phyloP scores from a whole-genome alignment of 208 protist species.

The Acanthamoeba lenticulata region DNA sequence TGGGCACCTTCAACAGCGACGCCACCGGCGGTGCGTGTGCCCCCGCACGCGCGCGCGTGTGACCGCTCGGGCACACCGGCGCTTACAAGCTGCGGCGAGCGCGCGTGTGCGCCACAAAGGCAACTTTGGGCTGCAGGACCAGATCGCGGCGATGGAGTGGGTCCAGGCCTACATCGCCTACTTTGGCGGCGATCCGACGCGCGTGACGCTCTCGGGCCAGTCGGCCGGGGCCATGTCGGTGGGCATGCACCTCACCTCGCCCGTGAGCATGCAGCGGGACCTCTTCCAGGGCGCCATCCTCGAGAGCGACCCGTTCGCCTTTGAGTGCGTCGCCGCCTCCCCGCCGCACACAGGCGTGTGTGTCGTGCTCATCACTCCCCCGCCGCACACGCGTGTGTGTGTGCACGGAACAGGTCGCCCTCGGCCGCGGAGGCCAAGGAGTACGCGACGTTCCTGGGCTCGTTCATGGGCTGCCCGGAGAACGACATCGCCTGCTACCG shows the following conservation, averaged over 20 bases:
- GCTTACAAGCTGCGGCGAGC: no score
- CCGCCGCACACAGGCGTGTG: background rate
- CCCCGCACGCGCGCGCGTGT: no score
- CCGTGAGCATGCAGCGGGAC: background rate
- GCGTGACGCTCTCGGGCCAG: constrained; percentile 57
- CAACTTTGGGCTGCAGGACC: constrained; percentile 58
- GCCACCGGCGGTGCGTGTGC: background rate
- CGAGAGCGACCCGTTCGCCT: background rate
- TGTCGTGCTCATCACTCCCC: background rate
- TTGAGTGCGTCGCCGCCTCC: background rate
- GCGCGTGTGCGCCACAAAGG: background rate
- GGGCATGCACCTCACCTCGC: constrained; percentile 52
- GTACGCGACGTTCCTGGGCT: background rate
- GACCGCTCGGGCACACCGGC: no score
- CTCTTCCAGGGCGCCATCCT: constrained; percentile 45
- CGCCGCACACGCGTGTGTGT: no score
- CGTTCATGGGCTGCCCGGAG: background rate
- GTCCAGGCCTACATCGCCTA: background rate
- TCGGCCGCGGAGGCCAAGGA: background rate
- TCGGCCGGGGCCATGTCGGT: constrained; percentile 65
- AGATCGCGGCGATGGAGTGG: constrained; percentile 53
- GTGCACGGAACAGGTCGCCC: background rate
- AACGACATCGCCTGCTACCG: background rate
- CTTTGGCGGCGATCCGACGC: constrained; percentile 47
- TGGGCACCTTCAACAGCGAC: background rate